Conservation (phyloP, 1,284 basidiomycete genomes). For the Ganoderma leucocontextum region DNA sequence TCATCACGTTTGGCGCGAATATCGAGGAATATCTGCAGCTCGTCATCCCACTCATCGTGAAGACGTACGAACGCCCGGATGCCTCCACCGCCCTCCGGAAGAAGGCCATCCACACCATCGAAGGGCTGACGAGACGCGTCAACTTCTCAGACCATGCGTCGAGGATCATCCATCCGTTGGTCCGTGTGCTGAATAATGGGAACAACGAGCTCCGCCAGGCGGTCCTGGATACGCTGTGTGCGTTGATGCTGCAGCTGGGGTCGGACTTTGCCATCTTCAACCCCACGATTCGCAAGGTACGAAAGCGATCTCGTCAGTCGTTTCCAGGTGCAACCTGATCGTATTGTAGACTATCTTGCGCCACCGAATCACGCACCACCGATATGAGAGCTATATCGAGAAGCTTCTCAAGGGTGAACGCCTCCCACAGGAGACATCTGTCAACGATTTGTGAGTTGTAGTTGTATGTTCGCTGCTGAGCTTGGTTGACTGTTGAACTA, state of each 20-base stretch:
- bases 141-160: conserved; percentile 99
- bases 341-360: conserved; percentile 72
- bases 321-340: background rate
- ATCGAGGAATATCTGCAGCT: conserved; percentile 99
- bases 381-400: conserved; percentile 89
- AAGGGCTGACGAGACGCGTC: conserved; percentile 90
- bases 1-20: conserved; percentile 94
- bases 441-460: conserved; percentile 51
- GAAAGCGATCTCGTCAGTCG: conserved; percentile 24
- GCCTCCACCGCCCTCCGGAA: conserved; percentile 82
- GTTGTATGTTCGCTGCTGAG: background rate
- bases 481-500: conserved; percentile 35
- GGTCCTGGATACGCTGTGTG: conserved; percentile 94
- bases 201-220: conserved; percentile 87
- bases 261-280: conserved; percentile 98
- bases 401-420: conserved; percentile 94
- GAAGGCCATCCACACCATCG: conserved; percentile 91
- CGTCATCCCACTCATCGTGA: conserved; percentile 94
- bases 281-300: conserved; percentile 94
- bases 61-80: conserved; percentile 89
- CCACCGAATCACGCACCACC: conserved; percentile 84
- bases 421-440: conserved; percentile 79
- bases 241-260: conserved; percentile 92
- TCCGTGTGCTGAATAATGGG: conserved; percentile 84
- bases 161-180: conserved; percentile 95